Conservation (phyloP, 1,284 basidiomycete species). For the Malassezia equina region DNA sequence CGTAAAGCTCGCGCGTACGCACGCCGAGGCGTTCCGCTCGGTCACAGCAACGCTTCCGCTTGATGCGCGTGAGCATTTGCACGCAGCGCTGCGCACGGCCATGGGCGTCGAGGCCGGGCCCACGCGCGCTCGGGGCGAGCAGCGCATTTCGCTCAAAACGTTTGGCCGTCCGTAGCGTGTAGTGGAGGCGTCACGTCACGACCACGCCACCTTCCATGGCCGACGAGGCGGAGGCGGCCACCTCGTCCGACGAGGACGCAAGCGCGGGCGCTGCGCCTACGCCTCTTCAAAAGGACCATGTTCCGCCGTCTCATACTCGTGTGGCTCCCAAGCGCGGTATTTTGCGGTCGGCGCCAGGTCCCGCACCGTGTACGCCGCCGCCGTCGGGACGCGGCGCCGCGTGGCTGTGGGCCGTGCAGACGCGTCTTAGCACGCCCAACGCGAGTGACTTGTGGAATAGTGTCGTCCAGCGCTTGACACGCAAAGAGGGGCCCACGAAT, state of each 20-base stretch:
- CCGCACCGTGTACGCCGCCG: constrained; percentile 27
- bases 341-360: constrained; percentile 33
- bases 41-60: constrained; percentile 59
- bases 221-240: not conserved
- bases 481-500: not conserved
- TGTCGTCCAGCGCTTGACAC: not conserved
- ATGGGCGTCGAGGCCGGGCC: not conserved
- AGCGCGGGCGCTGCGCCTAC: not conserved
- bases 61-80: not conserved
- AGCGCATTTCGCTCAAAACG: constrained; percentile 12
- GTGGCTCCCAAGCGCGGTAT: constrained; percentile 20
- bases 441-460: not conserved
- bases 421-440: not conserved
- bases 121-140: not conserved
- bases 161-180: constrained; percentile 7
- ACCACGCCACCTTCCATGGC: not conserved
- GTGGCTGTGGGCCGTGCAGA: not conserved
- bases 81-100: constrained; percentile 8
- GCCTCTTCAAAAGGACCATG: not conserved
- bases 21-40: constrained; percentile 73
- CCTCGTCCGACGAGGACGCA: not conserved
- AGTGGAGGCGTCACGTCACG: not conserved
- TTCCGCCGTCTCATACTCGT: not conserved
- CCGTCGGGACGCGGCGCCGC: not conserved
- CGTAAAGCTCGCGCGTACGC: constrained; percentile 63